Evolutionary conservation across 2,329 filamentous ascomycete genomes (phyloP).

Genomic region (Colletotrichum neosansevieriae): DNA sequence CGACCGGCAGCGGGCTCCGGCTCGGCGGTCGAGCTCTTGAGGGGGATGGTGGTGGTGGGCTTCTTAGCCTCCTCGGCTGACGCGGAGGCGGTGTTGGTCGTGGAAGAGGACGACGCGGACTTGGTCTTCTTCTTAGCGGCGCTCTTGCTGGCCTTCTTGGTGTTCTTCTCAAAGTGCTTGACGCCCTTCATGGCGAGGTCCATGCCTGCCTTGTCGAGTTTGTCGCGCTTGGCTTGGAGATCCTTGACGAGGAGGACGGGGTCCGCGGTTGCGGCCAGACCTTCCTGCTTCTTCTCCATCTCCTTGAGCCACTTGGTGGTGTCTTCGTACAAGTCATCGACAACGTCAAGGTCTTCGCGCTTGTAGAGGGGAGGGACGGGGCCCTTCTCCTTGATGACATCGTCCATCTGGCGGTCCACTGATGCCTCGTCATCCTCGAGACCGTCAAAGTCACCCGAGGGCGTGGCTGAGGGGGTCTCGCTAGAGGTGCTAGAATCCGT

Average conservation of each 20-base stretch:
- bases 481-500: slow-evolving; percentile 56
- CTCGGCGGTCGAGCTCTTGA: slow-evolving; percentile 40
- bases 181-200: slow-evolving; percentile 79
- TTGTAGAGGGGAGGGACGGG: slow-evolving; percentile 77
- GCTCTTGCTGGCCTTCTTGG: slow-evolving; percentile 55
- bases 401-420: slow-evolving; percentile 57
- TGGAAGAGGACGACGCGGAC: slow-evolving; percentile 57
- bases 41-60: slow-evolving; percentile 52
- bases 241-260: slow-evolving; percentile 81
- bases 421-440: slow-evolving; percentile 77
- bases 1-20: slow-evolving; percentile 49
- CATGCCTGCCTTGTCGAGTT: slow-evolving; percentile 77
- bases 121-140: slow-evolving; percentile 57
- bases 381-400: slow-evolving; percentile 59
- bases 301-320: slow-evolving; percentile 81
- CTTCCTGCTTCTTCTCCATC: slow-evolving; percentile 77
- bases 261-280: slow-evolving; percentile 77
- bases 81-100: slow-evolving; percentile 49
- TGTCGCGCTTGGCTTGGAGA: slow-evolving; percentile 74
- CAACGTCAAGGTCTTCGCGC: slow-evolving; percentile 75
- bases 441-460: slow-evolving; percentile 74
- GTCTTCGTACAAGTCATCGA: slow-evolving; percentile 72
- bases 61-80: slow-evolving; percentile 47
- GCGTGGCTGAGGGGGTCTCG: slow-evolving; percentile 56
- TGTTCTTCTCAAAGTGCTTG: slow-evolving; percentile 63